These are phyloP conservation scores for Alternaria arbusti DNA, from an alignment of 2,329 filamentous ascomycete species.

Conservation along the genomic window DNA sequence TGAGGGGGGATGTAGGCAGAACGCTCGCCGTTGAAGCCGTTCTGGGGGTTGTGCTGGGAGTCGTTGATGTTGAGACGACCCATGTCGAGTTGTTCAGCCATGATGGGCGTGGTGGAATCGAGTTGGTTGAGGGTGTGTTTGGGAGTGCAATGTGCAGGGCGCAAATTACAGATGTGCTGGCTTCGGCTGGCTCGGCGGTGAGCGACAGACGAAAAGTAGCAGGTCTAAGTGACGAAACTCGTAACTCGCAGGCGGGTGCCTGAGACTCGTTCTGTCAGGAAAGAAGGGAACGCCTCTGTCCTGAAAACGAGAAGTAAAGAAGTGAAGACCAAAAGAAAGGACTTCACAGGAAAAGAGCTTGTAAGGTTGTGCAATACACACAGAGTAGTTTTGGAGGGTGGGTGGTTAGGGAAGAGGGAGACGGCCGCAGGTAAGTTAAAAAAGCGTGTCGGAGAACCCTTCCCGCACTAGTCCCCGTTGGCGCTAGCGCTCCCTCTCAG, in stretches of 20 bases:
- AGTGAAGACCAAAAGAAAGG: conserved; percentile 51
- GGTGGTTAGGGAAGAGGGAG: conserved; percentile 32
- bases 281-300: conserved; percentile 47
- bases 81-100: conserved; percentile 75
- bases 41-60: conserved; percentile 63
- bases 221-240: conserved; percentile 40
- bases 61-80: conserved; percentile 73
- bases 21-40: conserved; percentile 61
- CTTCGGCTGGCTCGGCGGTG: conserved; percentile 39
- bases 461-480: conserved; percentile 20
- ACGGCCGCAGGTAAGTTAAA: conserved; percentile 23
- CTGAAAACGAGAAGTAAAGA: conserved; percentile 49
- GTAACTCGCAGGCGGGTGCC: conserved; percentile 47
- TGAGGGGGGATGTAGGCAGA: conserved; percentile 86
- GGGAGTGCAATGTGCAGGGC: conserved; percentile 10
- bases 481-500: conserved; percentile 6
- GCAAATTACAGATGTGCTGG: conserved; percentile 28
- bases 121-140: conserved; percentile 11
- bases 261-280: conserved; percentile 49
- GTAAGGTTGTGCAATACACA: conserved; percentile 40
- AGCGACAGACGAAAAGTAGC: conserved; percentile 39
- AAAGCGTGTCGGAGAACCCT: conserved; percentile 31
- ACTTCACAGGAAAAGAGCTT: conserved; percentile 46
- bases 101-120: conserved; percentile 30
- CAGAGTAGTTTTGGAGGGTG: conserved; percentile 37